Percentiles rank a stretch among this genome's conserved stretches.
Conservation (phyloP, 2,329 filamentous ascomycete genomes). For the Esteya vermicola region DNA sequence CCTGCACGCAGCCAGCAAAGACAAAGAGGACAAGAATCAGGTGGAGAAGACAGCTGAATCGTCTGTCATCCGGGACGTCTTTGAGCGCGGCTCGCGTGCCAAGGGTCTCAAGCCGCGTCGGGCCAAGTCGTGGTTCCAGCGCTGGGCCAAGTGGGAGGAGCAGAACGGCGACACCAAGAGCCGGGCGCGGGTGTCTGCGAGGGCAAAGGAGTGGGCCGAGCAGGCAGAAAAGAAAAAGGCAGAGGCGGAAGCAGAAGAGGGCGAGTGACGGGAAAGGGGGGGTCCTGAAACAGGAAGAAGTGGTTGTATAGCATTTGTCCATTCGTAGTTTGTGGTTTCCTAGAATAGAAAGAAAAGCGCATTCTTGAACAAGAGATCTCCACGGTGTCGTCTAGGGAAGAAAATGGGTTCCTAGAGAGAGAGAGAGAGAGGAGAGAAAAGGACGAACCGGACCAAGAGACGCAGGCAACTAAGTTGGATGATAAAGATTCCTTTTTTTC, state of each 20-base stretch:
- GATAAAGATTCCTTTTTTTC: no score
- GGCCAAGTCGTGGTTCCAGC: conserved; percentile 78
- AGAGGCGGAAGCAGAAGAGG: conserved; percentile 13
- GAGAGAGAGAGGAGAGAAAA: no score
- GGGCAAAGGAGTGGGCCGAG: conserved; percentile 55
- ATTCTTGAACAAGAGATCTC: no score
- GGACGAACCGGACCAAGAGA: no score
- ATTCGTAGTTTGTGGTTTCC: no score
- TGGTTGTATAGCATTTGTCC: no score
- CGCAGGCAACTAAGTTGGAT: no score
- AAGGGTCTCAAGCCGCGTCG: conserved; percentile 67
- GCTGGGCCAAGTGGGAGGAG: conserved; percentile 84
- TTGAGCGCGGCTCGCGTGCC: conserved; percentile 60
- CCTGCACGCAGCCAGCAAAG: conserved; percentile 30
- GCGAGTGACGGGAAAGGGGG: background rate
- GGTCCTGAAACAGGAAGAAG: background rate
- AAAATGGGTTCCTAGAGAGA: no score
- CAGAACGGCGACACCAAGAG: conserved; percentile 54
- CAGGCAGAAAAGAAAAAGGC: conserved; percentile 21
- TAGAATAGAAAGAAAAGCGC: no score
- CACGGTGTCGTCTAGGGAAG: no score
- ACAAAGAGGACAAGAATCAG: no score
- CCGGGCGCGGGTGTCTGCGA: conserved; percentile 54
- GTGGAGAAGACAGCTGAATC: conserved; percentile 35
- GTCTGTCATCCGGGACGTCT: conserved; percentile 55